Evolutionary conservation across 1,139 yeast species (phyloP), one percentile per base, ranked within the genome.

Genomic region (Candida mesenterica): DNA sequence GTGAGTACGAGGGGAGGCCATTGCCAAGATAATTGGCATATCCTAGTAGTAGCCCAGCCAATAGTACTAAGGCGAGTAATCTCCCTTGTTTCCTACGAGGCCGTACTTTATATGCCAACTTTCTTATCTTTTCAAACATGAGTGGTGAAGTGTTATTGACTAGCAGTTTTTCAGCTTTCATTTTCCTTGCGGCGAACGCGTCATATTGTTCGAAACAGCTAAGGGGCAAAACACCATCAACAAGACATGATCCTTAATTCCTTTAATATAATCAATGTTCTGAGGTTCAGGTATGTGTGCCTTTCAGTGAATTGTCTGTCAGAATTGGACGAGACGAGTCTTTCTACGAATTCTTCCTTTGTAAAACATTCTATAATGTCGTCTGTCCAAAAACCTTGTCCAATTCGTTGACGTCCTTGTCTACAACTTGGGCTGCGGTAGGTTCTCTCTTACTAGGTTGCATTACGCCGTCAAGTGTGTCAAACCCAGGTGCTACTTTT

Each of bases 401-500:
- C 22, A 63, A 41, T 37, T 63, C 68, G 37, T 53, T 58, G 9
- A 49, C 31, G 3, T 47, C 49, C 3, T 42, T 32, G 14, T 32
- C 13, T 24, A 14, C 4, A 19, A n/a, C n/a, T 13, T 31, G 27
- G n/a, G n/a, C 12, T 26, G 12, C 16, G 15, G 20, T 4, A 15
- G 30, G 10, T n/a, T 30, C 34, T 28, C 43, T 49, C 15, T 43
- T 52, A 16, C 34, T 40, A 4, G 75, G 75, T 19, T 55, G 55
- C 65, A 68, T 65, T 2, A 68, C 53, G 1, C 52, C 49, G 12
- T 55, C 63, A 15, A 49, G 46, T 2, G 59, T 47, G 36, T 60
- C 59, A 38, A 64, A 66, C 1, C 76, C 76, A 0, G 76, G 76
- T 1, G 76, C 76, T 7, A 66, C 59, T 33, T 57, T 58, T 6